phyloP scores from a whole-genome alignment of 352 stramenopile species.

The Pythium sukuiense region DNA sequence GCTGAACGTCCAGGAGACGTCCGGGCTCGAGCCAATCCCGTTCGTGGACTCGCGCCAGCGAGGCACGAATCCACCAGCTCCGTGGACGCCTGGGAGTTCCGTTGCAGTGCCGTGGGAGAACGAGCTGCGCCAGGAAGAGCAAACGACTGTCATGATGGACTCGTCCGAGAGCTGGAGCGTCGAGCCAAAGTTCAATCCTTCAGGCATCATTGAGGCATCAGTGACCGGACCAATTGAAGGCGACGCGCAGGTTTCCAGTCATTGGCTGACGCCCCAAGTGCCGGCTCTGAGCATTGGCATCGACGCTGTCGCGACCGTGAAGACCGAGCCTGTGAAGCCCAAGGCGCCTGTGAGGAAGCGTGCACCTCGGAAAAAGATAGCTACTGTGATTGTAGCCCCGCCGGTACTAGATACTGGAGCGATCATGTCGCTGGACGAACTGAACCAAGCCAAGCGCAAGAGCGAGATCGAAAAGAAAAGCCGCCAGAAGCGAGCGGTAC shows the following conservation, averaged over 20 bases:
- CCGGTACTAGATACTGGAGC: neutral
- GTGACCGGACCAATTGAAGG: neutral
- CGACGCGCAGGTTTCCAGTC: neutral
- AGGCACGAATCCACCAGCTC: neutral
- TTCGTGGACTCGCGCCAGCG: conserved; percentile 7
- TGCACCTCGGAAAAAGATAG: neutral
- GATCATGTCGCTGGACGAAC: neutral
- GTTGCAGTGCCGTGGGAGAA: neutral
- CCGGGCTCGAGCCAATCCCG: conserved; percentile 8
- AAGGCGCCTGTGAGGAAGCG: neutral
- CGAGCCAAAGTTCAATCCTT: neutral
- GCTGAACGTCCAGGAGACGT: neutral
- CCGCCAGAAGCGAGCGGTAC: conserved; percentile 14
- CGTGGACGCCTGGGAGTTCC: neutral
- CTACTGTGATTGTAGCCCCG: neutral
- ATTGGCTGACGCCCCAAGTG: neutral
- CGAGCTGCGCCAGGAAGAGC: neutral
- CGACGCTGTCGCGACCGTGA: neutral
- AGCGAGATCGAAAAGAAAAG: conserved; percentile 26
- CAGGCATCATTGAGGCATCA: no score
- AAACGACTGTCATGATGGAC: neutral
- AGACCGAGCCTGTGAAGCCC: neutral
- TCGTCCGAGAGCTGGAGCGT: neutral
- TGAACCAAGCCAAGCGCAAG: conserved; percentile 16
- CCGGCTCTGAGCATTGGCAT: neutral